These are phyloP conservation scores for Flaveria sonorensis DNA, from an alignment of 129 eudicot genomes.

Conservation along the genomic window DNA sequence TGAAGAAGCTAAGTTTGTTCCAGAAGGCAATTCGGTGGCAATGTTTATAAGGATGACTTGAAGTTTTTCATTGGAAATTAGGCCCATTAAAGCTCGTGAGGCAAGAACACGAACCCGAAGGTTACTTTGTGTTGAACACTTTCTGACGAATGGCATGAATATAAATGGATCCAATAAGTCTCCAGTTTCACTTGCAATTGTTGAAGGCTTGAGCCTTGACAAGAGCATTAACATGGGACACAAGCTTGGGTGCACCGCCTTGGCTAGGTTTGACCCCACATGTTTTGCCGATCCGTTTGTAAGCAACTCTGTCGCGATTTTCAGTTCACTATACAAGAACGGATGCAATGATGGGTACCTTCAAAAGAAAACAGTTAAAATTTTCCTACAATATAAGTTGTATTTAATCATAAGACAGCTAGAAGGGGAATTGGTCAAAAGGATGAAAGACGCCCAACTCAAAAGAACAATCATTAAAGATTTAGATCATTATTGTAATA, in stretches of 20 bases:
- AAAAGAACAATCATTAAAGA: not conserved
- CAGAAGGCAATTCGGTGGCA: constrained; percentile 63
- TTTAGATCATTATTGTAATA: not conserved
- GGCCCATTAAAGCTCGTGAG: constrained; percentile 74
- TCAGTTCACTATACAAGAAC: constrained; percentile 71
- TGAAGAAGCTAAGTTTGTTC: constrained; percentile 42
- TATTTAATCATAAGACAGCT: not conserved
- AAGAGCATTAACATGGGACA: constrained; percentile 91
- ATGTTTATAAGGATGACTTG: constrained; percentile 57
- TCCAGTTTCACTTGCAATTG: constrained; percentile 75
- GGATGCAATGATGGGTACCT: constrained; percentile 93
- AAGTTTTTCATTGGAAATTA: constrained; percentile 84
- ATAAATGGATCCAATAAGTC: constrained; percentile 77
- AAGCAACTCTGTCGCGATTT: constrained; percentile 82
- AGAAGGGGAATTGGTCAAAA: constrained; percentile 2
- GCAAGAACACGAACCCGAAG: constrained; percentile 92
- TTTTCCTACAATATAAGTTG: not conserved
- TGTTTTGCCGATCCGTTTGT: constrained; percentile 40
- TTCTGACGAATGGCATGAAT: constrained; percentile 89
- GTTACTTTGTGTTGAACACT: constrained; percentile 89
- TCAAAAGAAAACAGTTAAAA: constrained; percentile 22
- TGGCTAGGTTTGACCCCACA: constrained; percentile 62
- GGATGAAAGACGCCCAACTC: not conserved
- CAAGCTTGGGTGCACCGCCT: constrained; percentile 87
- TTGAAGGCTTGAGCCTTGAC: constrained; percentile 91